Conservation (phyloP, 257 asterid species). For the Gardenia jasminoides region DNA sequence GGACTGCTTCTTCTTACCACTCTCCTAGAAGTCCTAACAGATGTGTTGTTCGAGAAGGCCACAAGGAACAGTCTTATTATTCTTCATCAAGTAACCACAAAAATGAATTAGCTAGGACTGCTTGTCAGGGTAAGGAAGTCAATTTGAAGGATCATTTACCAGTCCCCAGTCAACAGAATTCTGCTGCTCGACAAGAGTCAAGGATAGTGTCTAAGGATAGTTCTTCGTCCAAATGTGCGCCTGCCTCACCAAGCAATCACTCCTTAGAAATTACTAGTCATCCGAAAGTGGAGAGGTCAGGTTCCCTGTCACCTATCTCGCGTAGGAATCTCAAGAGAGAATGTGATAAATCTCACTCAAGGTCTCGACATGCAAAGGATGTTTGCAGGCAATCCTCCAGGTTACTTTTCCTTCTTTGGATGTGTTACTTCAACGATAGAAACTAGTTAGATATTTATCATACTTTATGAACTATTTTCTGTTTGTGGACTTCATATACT, state of each 20-base stretch:
- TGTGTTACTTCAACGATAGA: background rate
- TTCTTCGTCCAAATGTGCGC: constrained; percentile 7
- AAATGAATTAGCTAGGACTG: constrained; percentile 9
- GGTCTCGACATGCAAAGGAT: constrained; percentile 26
- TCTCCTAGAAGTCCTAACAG: constrained; percentile 5
- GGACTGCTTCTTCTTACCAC: background rate
- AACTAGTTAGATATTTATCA: background rate
- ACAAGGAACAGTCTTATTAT: background rate
- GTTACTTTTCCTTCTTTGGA: constrained; percentile 1
- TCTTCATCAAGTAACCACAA: constrained; percentile 6
- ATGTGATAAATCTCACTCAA: constrained; percentile 18
- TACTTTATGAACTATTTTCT: background rate
- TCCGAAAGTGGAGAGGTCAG: constrained; percentile 5
- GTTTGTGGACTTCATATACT: background rate
- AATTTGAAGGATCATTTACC: constrained; percentile 5
- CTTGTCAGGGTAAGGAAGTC: constrained; percentile 12
- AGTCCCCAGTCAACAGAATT: background rate
- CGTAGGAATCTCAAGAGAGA: constrained; percentile 19
- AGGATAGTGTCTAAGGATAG: background rate
- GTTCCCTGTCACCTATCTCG: constrained; percentile 16
- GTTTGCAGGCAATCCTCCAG: constrained; percentile 12
- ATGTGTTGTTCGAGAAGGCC: background rate
- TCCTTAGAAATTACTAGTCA: background rate
- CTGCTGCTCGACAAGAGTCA: constrained; percentile 1
- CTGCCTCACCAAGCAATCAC: constrained; percentile 1